These are phyloP conservation scores for Zymoseptoria passerinii DNA, from an alignment of 2,329 filamentous ascomycete species.

Conservation along the genomic window DNA sequence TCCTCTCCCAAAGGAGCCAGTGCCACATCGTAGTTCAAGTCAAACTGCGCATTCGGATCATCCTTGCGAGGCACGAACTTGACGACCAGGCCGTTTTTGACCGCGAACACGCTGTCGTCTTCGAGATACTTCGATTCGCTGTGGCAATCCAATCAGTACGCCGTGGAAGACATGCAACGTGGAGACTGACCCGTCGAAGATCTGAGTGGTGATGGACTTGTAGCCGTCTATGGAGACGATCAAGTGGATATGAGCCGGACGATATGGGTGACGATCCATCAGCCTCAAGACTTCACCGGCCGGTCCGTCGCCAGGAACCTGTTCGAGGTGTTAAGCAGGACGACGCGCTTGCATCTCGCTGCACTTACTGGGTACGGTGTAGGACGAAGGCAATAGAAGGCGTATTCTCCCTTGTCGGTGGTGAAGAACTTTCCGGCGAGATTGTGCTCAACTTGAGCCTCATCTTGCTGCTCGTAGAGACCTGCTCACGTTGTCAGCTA, in stretches of 20 bases:
- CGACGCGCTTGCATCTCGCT: not conserved
- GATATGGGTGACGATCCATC: constrained; percentile 52
- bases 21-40: constrained; percentile 13
- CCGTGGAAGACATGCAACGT: not conserved
- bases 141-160: constrained; percentile 5
- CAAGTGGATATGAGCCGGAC: constrained; percentile 55
- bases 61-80: constrained; percentile 47
- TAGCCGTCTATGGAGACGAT: constrained; percentile 43
- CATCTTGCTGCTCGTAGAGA: constrained; percentile 61
- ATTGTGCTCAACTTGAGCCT: constrained; percentile 62
- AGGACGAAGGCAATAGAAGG: constrained; percentile 19
- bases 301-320: constrained; percentile 14
- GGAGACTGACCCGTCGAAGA: constrained; percentile 50
- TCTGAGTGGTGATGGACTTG: constrained; percentile 66
- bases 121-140: constrained; percentile 53
- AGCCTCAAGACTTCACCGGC: constrained; percentile 48
- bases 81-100: constrained; percentile 51
- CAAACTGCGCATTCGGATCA: constrained; percentile 28
- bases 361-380: constrained; percentile 13
- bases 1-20: constrained; percentile 11
- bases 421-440: constrained; percentile 65
- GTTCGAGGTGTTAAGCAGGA: not conserved
- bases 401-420: constrained; percentile 33
- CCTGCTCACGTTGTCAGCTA: constrained; percentile 27
- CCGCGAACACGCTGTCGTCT: constrained; percentile 52